phyloP scores from a whole-genome alignment of 1,139 yeast genomes.

The Geotrichum aggregatum region DNA sequence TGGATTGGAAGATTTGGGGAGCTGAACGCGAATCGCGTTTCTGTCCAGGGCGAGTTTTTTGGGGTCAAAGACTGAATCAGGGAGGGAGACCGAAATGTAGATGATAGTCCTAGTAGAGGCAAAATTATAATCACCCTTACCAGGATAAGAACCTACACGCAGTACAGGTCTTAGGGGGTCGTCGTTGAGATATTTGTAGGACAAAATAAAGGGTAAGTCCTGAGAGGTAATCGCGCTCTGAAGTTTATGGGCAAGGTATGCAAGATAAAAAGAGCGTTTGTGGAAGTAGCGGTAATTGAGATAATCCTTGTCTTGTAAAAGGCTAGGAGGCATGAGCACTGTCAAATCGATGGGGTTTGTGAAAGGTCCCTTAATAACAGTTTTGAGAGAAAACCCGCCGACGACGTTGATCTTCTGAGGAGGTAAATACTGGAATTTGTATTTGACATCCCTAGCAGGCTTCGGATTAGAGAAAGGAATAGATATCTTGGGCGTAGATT shows the following conservation, averaged over 20 bases:
- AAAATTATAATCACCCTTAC: constrained; percentile 47
- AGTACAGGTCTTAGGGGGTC: constrained; percentile 38
- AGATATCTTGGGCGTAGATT: constrained; percentile 49
- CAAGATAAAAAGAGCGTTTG: constrained; percentile 82
- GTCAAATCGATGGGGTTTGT: constrained; percentile 72
- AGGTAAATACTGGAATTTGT: constrained; percentile 62
- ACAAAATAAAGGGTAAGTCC: constrained; percentile 45
- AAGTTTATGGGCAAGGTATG: constrained; percentile 66
- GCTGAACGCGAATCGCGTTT: constrained; percentile 53
- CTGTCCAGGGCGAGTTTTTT: constrained; percentile 75
- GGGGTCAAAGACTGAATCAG: constrained; percentile 63
- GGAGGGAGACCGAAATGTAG: constrained; percentile 69
- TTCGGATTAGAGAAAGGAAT: constrained; percentile 91
- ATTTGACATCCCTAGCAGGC: constrained; percentile 61
- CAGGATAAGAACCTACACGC: constrained; percentile 24
- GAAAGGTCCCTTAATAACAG: constrained; percentile 62
- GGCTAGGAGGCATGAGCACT: constrained; percentile 69
- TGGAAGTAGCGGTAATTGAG: constrained; percentile 84
- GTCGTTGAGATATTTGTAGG: constrained; percentile 51
- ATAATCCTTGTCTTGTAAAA: constrained; percentile 84
- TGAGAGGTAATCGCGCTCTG: constrained; percentile 52
- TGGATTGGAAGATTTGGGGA: constrained; percentile 27
- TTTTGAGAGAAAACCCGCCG: constrained; percentile 85
- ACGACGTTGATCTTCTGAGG: constrained; percentile 76
- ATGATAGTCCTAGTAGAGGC: constrained; percentile 67